Evolutionary conservation across 345 rosid species (phyloP).

Genomic region (Populus simonii): DNA sequence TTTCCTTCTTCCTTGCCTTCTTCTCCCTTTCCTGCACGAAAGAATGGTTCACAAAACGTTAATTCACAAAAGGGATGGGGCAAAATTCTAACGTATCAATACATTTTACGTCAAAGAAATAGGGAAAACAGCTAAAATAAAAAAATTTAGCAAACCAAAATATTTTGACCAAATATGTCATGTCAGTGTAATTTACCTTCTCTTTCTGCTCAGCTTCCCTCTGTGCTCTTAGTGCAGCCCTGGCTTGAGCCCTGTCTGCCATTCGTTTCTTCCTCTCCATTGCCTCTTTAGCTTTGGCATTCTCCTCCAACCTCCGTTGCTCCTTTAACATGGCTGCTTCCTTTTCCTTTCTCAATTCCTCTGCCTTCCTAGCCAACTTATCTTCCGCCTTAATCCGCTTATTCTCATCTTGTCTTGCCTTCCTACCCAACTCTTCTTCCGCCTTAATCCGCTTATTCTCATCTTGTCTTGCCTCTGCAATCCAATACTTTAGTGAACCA

Average conservation of each 20-base stretch:
- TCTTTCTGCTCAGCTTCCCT: slow-evolving; percentile 79
- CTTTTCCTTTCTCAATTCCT: slow-evolving; percentile 62
- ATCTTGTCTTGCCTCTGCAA: slow-evolving; percentile 42
- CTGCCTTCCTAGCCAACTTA: slow-evolving; percentile 65
- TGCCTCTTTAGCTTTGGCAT: slow-evolving; percentile 77
- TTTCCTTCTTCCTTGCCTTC: slow-evolving; percentile 74
- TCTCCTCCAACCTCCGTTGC: slow-evolving; percentile 67
- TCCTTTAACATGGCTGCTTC: slow-evolving; percentile 62
- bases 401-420: slow-evolving; percentile 52
- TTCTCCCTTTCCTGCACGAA: slow-evolving; percentile 71
- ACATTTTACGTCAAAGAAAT: background rate
- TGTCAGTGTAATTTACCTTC: slow-evolving; percentile 42
- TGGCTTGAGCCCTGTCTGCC: slow-evolving; percentile 70
- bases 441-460: slow-evolving; percentile 57
- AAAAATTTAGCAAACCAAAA: background rate
- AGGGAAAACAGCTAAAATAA: background rate
- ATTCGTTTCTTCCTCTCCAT: slow-evolving; percentile 66
- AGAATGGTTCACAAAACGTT: background rate
- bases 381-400: slow-evolving; percentile 65
- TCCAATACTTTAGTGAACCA: slow-evolving; percentile 35
- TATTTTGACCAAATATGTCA: no score
- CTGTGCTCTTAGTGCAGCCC: slow-evolving; percentile 60
- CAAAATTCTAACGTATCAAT: background rate
- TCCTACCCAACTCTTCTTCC: slow-evolving; percentile 67
- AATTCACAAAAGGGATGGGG: background rate